Conservation (phyloP, 371 early-diverging fungal species). For the Dinochytrium kinnereticum region DNA sequence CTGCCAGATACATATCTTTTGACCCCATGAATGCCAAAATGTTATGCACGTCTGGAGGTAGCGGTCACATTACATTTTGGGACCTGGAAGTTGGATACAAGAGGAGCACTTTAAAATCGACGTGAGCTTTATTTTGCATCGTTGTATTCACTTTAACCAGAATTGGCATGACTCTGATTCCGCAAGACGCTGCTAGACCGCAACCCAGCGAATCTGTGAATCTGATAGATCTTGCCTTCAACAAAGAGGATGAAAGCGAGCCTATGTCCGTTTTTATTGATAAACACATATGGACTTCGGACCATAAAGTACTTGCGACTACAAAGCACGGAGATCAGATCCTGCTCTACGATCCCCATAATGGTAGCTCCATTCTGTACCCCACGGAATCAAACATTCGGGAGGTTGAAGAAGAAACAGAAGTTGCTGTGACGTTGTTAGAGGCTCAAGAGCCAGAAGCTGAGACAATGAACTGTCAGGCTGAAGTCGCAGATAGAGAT, state of each 20-base stretch:
- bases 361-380: constrained; percentile 25
- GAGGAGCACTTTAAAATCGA: constrained; percentile 29
- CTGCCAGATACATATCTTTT: constrained; percentile 48
- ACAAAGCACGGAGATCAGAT: constrained; percentile 27
- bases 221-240: background rate
- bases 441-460: constrained; percentile 8
- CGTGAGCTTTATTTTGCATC: constrained; percentile 35
- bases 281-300: constrained; percentile 1
- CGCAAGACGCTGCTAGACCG: background rate
- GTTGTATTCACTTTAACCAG: background rate
- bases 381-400: background rate
- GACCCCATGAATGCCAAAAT: constrained; percentile 47
- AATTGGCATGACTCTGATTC: background rate
- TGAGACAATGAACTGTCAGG: too few species aligned
- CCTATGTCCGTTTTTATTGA: background rate
- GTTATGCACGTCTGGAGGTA: constrained; percentile 47
- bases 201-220: background rate
- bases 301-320: constrained; percentile 34
- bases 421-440: background rate
- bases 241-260: constrained; percentile 13
- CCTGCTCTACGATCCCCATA: constrained; percentile 36
- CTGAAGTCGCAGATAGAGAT: background rate
- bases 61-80: constrained; percentile 51
- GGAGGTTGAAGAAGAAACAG: background rate
- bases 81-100: constrained; percentile 47